Percentiles rank a stretch among this genome's conserved stretches.
These are phyloP conservation scores for Ceriops decandra DNA, from an alignment of 345 rosid species.

Conservation along the genomic window DNA sequence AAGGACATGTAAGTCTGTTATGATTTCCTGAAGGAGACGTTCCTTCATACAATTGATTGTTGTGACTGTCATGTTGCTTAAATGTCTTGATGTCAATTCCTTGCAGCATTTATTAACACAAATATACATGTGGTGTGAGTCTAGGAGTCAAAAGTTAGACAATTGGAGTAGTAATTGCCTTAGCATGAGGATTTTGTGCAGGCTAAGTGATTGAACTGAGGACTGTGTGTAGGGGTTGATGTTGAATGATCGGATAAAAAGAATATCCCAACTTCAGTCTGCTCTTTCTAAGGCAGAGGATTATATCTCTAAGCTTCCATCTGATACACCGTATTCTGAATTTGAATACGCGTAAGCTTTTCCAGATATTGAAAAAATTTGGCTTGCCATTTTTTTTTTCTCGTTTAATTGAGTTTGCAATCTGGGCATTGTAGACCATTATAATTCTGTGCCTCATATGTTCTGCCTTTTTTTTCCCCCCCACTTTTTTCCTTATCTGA, in stretches of 20 bases:
- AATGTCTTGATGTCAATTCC: background rate
- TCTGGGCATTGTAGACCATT: background rate
- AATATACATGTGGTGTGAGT: background rate
- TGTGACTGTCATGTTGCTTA: background rate
- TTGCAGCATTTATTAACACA: background rate
- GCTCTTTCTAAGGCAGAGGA: slow-evolving; percentile 85
- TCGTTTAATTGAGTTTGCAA: background rate
- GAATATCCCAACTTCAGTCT: slow-evolving; percentile 57
- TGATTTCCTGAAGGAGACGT: background rate
- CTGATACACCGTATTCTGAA: slow-evolving; percentile 64
- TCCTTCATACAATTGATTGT: background rate
- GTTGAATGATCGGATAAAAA: slow-evolving; percentile 87
- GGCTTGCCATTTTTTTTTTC: background rate
- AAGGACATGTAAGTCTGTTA: slow-evolving; percentile 76
- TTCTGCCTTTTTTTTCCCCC: background rate
- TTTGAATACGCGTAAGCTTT: slow-evolving; percentile 59
- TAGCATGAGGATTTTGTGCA: slow-evolving; percentile 2
- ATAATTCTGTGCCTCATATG: background rate
- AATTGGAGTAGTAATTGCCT: background rate
- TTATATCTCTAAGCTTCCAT: slow-evolving; percentile 62
- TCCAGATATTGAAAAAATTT: background rate
- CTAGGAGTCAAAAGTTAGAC: background rate
- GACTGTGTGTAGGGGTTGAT: slow-evolving; percentile 57
- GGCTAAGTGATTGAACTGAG: slow-evolving; percentile 13
- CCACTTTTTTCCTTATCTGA: background rate